Evolutionary conservation across 2,329 filamentous ascomycete genomes (phyloP), one percentile per base, ranked within the genome.

Genomic region (Thelonectria blattea): DNA sequence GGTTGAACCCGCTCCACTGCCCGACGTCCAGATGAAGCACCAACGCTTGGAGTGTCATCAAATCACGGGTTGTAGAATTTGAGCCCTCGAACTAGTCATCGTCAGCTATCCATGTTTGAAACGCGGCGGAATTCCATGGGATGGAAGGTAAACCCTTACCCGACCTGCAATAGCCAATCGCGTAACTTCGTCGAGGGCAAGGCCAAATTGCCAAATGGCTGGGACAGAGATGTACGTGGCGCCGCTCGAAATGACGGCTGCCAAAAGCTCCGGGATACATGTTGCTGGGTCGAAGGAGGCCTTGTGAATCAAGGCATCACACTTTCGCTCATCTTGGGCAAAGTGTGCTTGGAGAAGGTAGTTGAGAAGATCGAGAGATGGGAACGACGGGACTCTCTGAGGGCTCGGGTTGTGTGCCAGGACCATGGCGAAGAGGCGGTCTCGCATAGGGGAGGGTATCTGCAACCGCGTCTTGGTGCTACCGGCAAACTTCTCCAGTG

Each of bases 361-460:
- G 20, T 61, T 64, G 50, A 70, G 48, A 27, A 66, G 62, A 18
- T 70, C 65, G 24, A 63, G 50, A 46, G 68, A 69, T n/a, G 68
- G 68, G 20, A 70, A 70, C 20, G 63, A 62, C 14, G 66, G 66
- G 5, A 70, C 61, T 56, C 65, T 61, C 24, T 62, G 60, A 30
- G 61, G 54, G 4, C 54, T 67, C 11, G 65, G 62, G 18, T 65
- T 67, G 39, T 66, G 60, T 4, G 68, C 56, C 9, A 70, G 58
- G 17, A 70, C 66, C 66, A 68, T 66, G 2, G 68, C 66, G 46
- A 70, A 70, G 39, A 70, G 47, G 46, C 65, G 66, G 52, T 70
- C 68, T 18, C 68, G 68, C 27, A 51, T 58, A 42, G 58, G 53
- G 12, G 66, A 57, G 17, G 58, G 55, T 24, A 68, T 60, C 14